A percentile compares a stretch with the other conserved stretches of the same genome.
Evolutionary conservation across 1,284 basidiomycete genomes (phyloP).

Genomic region (Trichosporon asahii): DNA sequence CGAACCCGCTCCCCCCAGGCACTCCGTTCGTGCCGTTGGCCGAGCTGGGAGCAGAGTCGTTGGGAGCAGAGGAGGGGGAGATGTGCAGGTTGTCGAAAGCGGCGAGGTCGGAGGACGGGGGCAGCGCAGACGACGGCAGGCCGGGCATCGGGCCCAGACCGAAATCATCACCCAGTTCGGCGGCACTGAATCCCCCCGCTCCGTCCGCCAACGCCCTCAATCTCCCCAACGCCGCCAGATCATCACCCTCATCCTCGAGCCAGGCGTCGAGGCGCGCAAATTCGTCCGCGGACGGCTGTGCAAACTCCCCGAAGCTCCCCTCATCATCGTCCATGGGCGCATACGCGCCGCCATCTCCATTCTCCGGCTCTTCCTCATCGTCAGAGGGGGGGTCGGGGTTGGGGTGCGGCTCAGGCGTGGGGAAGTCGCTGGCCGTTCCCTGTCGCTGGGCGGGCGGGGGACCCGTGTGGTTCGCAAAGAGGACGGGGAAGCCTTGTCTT

Average conservation of each 20-base stretch:
- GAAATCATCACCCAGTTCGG: not conserved
- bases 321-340: not conserved
- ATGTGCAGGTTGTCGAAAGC: not conserved
- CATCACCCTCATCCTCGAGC: slow-evolving; percentile 33
- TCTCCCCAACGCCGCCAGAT: not conserved
- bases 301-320: slow-evolving; percentile 24
- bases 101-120: not conserved
- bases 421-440: slow-evolving; percentile 19
- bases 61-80: not conserved
- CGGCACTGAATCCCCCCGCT: not conserved
- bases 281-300: slow-evolving; percentile 29
- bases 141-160: not conserved
- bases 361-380: slow-evolving; percentile 4
- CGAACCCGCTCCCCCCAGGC: slow-evolving; percentile 26
- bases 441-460: not conserved
- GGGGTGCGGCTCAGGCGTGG: not conserved
- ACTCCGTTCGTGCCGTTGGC: not conserved
- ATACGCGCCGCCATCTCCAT: not conserved
- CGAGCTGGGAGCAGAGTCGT: not conserved
- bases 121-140: not conserved
- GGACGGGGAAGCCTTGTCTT: slow-evolving; percentile 18
- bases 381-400: not conserved
- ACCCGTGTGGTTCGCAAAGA: slow-evolving; percentile 5
- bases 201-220: not conserved
- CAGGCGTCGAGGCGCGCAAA: slow-evolving; percentile 45